phyloP scores from a whole-genome alignment of 148 eudicot genomes.

The Camellia granthamiana region DNA sequence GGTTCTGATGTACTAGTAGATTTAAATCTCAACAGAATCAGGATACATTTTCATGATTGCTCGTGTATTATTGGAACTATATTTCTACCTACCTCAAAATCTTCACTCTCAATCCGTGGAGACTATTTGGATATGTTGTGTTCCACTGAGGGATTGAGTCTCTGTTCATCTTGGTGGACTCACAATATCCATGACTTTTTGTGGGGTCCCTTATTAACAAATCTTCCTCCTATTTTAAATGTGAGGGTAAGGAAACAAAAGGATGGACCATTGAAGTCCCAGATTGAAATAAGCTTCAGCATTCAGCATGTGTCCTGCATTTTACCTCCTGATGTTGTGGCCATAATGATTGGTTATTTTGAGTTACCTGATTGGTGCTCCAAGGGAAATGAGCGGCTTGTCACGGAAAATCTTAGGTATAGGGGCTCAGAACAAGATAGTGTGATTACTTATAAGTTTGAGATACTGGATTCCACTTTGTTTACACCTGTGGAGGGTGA shows the following conservation, averaged over 20 bases:
- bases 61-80: constrained; percentile 57
- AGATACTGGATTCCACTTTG: constrained; percentile 63
- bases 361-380: constrained; percentile 67
- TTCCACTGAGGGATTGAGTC: constrained; percentile 56
- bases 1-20: constrained; percentile 29
- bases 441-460: constrained; percentile 47
- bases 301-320: constrained; percentile 80
- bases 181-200: constrained; percentile 43
- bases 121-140: constrained; percentile 61
- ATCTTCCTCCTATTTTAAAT: constrained; percentile 59
- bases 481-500: constrained; percentile 52
- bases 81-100: constrained; percentile 56
- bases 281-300: constrained; percentile 59
- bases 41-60: constrained; percentile 78
- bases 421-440: constrained; percentile 21
- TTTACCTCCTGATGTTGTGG: constrained; percentile 71
- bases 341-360: constrained; percentile 79
- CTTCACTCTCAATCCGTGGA: constrained; percentile 32
- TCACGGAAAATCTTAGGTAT: constrained; percentile 14
- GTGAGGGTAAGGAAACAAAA: constrained; percentile 47
- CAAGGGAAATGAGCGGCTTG: constrained; percentile 20
- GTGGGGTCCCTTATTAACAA: constrained; percentile 69
- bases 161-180: constrained; percentile 65
- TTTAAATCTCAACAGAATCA: constrained; percentile 40
- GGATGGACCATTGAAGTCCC: constrained; percentile 28